A percentile compares a stretch with the other conserved stretches of the same genome.
Conservation (phyloP, 352 stramenopile genomes). For the Phytophthora citrophthora region DNA sequence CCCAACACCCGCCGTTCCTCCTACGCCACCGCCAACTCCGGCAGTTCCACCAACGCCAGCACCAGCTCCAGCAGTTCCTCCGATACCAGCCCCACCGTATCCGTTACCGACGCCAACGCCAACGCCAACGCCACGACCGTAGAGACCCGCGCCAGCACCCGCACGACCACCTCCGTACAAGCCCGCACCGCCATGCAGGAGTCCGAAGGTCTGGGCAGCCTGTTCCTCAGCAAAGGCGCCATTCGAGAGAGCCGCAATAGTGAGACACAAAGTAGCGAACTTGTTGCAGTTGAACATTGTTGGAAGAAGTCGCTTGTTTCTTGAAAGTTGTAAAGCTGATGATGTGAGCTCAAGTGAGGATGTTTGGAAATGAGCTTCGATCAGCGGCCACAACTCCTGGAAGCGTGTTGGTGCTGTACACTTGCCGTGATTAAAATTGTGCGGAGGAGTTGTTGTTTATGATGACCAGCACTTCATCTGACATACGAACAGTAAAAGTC, state of each 20-base stretch:
- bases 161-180: background rate
- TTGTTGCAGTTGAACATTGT: constrained; percentile 22
- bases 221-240: constrained; percentile 8
- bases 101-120: no score
- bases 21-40: background rate
- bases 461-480: no score
- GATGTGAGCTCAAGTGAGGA: constrained; percentile 9
- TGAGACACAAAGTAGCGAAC: constrained; percentile 15
- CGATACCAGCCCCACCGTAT: constrained; percentile 1
- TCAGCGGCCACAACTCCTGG: no score
- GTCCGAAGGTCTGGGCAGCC: constrained; percentile 20
- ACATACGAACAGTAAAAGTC: no score
- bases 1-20: background rate
- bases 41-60: background rate
- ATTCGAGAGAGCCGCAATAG: constrained; percentile 3
- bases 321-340: background rate
- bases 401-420: no score
- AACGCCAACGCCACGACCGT: background rate
- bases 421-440: no score
- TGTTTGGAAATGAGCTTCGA: constrained; percentile 8
- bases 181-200: background rate
- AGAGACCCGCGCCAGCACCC: background rate
- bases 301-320: background rate
- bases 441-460: no score
- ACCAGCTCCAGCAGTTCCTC: background rate